phyloP scores from a whole-genome alignment of 148 eudicot genomes.

The Cornus florida region DNA sequence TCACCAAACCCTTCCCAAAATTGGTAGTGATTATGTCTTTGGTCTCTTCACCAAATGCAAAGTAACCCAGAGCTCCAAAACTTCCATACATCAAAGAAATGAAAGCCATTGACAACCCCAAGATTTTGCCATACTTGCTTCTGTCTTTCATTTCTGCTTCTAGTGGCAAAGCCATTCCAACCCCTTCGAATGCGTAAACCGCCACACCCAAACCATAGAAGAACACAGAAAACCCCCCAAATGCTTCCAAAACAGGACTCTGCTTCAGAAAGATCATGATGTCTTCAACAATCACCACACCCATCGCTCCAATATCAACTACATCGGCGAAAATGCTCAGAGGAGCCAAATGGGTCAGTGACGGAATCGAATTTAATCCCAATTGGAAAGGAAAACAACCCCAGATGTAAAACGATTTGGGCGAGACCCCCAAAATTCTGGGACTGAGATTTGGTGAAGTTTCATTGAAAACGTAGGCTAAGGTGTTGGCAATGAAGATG shows the following conservation, averaged over 20 bases:
- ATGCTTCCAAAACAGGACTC: background rate
- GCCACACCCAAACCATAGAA: background rate
- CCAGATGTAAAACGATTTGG: constrained; percentile 41
- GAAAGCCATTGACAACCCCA: constrained; percentile 51
- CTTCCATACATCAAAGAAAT: constrained; percentile 51
- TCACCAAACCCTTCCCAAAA: constrained; percentile 51
- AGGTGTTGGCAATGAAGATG: constrained; percentile 45
- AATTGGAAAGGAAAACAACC: constrained; percentile 54
- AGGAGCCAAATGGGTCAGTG: background rate
- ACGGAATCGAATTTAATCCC: constrained; percentile 44
- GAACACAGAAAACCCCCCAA: background rate
- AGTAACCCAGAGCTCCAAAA: constrained; percentile 67
- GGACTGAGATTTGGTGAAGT: background rate
- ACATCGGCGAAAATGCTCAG: background rate
- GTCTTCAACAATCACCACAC: background rate
- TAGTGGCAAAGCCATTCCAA: background rate
- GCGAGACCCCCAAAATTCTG: constrained; percentile 26
- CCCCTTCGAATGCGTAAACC: background rate
- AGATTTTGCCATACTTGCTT: constrained; percentile 26
- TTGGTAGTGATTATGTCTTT: constrained; percentile 68
- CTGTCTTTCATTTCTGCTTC: background rate
- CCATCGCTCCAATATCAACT: background rate
- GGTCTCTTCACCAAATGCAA: constrained; percentile 62
- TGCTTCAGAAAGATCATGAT: background rate
- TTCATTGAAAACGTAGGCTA: constrained; percentile 32